These are phyloP conservation scores for Neoboletus magnificus DNA, from an alignment of 768 basidiomycete genomes.

Conservation along the genomic window DNA sequence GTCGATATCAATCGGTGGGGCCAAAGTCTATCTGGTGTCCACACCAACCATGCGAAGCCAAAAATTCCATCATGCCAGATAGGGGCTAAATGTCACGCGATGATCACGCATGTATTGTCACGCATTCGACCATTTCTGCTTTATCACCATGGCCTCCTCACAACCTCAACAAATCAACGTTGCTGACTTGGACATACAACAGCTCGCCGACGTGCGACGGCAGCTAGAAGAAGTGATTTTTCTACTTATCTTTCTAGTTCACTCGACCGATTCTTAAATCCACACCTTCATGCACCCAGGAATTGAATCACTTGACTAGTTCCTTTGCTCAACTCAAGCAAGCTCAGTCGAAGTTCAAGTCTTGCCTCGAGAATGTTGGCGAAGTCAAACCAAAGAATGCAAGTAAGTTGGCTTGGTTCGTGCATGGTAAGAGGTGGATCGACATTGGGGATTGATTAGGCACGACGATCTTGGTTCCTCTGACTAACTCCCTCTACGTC, in stretches of 20 bases:
- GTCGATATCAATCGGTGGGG: too few relatives aligned
- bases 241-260: background rate
- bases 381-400: slow-evolving; percentile 72
- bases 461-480: slow-evolving; percentile 85
- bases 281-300: slow-evolving; percentile 46
- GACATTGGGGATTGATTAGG: slow-evolving; percentile 40
- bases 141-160: slow-evolving; percentile 33
- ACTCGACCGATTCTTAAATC: background rate
- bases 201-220: slow-evolving; percentile 84
- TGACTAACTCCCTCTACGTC: slow-evolving; percentile 94
- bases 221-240: slow-evolving; percentile 83
- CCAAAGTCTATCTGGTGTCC: too few relatives aligned
- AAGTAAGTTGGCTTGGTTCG: slow-evolving; percentile 33
- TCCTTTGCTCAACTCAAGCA: slow-evolving; percentile 92
- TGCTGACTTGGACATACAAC: slow-evolving; percentile 77
- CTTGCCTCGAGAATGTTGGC: slow-evolving; percentile 76
- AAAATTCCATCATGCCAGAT: too few relatives aligned
- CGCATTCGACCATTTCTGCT: slow-evolving; percentile 1
- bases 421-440: background rate
- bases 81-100: slow-evolving; percentile 11
- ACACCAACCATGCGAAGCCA: background rate
- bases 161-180: slow-evolving; percentile 74
- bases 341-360: slow-evolving; percentile 88
- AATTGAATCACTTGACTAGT: slow-evolving; percentile 85
- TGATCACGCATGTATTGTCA: slow-evolving; percentile 10